A percentile compares a stretch with the other conserved stretches of the same genome.
Conservation (phyloP, 139 green algal genomes). For the Mesostigma viride region DNA sequence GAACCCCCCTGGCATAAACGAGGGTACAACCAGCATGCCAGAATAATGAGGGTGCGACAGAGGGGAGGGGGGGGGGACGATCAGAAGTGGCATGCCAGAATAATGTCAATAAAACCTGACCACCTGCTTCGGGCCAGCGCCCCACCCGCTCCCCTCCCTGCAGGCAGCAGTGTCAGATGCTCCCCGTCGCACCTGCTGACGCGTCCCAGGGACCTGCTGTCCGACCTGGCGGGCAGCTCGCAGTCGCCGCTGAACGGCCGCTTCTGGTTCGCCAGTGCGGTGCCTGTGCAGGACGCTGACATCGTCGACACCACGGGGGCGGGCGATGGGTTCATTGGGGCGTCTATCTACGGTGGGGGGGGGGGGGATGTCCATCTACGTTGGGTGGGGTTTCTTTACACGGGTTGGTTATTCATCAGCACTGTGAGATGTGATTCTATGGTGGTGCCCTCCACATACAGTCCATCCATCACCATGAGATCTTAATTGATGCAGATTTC, state of each 20-base stretch:
- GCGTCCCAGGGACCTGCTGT: not conserved
- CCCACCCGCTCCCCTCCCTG: too few species aligned
- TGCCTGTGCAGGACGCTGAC: slow-evolving; percentile 11
- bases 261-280: slow-evolving; percentile 8
- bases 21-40: too few species aligned
- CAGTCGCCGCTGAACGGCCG: not conserved
- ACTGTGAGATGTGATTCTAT: not conserved
- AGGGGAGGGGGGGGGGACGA: too few species aligned
- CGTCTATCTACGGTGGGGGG: slow-evolving; percentile 51
- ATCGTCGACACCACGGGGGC: slow-evolving; percentile 84
- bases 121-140: too few species aligned
- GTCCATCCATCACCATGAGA: not conserved
- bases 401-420: not conserved
- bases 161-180: too few species aligned
- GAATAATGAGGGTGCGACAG: too few species aligned
- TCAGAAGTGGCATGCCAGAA: too few species aligned
- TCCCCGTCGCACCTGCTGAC: too few species aligned
- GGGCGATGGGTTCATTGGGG: slow-evolving; percentile 85
- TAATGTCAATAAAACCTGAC: too few species aligned
- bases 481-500: not conserved
- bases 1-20: too few species aligned
- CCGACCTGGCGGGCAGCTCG: not conserved
- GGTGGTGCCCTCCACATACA: not conserved
- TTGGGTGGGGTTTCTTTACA: too few species aligned
- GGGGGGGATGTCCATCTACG: not conserved